Evolutionary conservation across 768 basidiomycete species (phyloP).

Genomic region (Psilocybe sp.): DNA sequence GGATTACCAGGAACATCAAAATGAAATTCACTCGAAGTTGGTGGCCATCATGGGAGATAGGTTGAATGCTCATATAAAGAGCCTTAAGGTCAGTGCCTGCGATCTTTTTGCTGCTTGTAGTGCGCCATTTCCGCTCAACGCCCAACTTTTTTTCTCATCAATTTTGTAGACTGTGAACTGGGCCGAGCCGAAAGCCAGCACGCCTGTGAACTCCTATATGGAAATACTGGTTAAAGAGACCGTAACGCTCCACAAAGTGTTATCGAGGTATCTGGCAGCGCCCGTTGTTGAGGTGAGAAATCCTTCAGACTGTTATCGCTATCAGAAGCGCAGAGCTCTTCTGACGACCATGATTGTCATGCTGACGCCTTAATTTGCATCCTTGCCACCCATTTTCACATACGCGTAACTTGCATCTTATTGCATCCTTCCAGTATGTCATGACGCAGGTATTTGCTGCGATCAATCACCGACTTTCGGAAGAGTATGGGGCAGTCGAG

Average conservation of each 20-base stretch:
- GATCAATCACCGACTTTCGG: slow-evolving; percentile 86
- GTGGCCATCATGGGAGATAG: slow-evolving; percentile 98
- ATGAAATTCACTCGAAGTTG: slow-evolving; percentile 96
- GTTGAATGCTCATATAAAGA: slow-evolving; percentile 78
- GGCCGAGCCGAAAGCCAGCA: slow-evolving; percentile 57
- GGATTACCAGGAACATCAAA: slow-evolving; percentile 99
- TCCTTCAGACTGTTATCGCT: neutral
- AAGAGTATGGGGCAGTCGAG: slow-evolving; percentile 82
- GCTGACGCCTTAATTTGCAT: slow-evolving; percentile 10
- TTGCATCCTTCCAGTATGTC: slow-evolving; percentile 57
- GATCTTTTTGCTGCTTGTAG: neutral
- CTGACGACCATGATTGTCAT: neutral
- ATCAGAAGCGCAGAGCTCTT: slow-evolving; percentile 1
- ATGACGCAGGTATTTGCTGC: slow-evolving; percentile 94
- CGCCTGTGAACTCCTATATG: slow-evolving; percentile 86
- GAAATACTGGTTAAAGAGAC: slow-evolving; percentile 93
- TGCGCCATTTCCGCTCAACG: slow-evolving; percentile 1
- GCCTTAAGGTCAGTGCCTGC: slow-evolving; percentile 57
- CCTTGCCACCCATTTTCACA: slow-evolving; percentile 1
- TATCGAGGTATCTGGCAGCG: slow-evolving; percentile 82
- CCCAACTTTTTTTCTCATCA: neutral
- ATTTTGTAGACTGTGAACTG: slow-evolving; percentile 69
- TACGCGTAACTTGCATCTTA: neutral
- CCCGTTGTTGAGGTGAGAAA: slow-evolving; percentile 77
- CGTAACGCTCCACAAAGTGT: slow-evolving; percentile 90